Base-by-base conservation (phyloP, 1,284 basidiomycete species). In the Ceratobasidium sp. region DNA sequence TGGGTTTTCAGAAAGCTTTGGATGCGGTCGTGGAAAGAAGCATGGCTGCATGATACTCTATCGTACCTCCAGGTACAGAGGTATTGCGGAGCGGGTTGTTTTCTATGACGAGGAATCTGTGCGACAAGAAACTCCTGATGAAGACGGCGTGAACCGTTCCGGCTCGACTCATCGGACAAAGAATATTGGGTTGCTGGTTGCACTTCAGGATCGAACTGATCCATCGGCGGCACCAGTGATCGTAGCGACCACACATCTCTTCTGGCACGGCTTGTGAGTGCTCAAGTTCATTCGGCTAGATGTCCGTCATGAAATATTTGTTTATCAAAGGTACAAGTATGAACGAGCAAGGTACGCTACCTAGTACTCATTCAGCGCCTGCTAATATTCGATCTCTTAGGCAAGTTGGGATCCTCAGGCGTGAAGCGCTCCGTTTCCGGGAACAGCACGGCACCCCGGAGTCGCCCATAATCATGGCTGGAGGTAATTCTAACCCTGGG, bases 251-350 rank as follows among this genome's bases (percentile, higher is more conserved):
- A 94, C 93, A 0, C 94, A 91, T 82, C 84, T 91, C 6, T 98
- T 98, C 81, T 98, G 96, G 96, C 95, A 97, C 80, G 95, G 95
- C 7, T 88, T 85, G 90, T 92, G 79, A 75, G 85, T 82, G 25
- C 16, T 21, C 72, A 18, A 14, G 60, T 71, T 49, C 28, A 40
- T 36, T 56, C 12, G 49, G 16, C 44, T 48, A 21, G 33, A n/a
- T 4, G 5, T 14, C 18, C 69, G 44, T 61, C 9, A 59, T 67
- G 66, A 28, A 73, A 36, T 46, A 74, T 62, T 58, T 40, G 7
- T 21, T 23, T 6, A 33, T 18, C 7, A 44, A 73, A 92, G 92
- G 73, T 94, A 92, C 78, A 86, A 87, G 0, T 98, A 98, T 79
- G 96, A 99, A 81, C 86, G 96, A 60, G 85, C 88, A 30, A 87